Conservation (phyloP, 345 rosid genomes). For the Rhizophora apiculata region DNA sequence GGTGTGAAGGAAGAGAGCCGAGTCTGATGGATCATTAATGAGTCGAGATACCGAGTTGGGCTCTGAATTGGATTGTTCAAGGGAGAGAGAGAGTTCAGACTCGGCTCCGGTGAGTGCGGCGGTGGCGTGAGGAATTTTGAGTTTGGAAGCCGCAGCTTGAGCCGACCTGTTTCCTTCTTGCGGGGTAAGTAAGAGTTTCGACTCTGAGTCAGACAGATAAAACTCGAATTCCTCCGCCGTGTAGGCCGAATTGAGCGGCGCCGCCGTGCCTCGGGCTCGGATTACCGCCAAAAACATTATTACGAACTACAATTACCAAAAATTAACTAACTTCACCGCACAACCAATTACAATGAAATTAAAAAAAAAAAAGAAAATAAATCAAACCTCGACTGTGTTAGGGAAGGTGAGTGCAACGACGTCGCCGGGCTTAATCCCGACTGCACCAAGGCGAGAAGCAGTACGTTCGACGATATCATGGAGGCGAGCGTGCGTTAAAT, state of each 20-base stretch:
- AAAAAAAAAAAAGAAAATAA: neutral
- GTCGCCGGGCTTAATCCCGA: slow-evolving; percentile 49
- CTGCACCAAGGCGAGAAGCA: slow-evolving; percentile 44
- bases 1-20: slow-evolving; percentile 63
- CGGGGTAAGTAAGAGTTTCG: slow-evolving; percentile 46
- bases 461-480: slow-evolving; percentile 46
- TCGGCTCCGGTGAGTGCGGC: slow-evolving; percentile 37
- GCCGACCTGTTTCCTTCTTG: slow-evolving; percentile 42
- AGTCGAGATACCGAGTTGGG: slow-evolving; percentile 32
- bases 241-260: slow-evolving; percentile 61
- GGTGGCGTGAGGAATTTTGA: slow-evolving; percentile 40
- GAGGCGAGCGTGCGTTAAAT: slow-evolving; percentile 42
- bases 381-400: slow-evolving; percentile 61
- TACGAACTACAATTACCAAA: slow-evolving; percentile 47
- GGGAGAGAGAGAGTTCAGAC: slow-evolving; percentile 34
- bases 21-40: slow-evolving; percentile 54
- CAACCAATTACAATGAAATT: neutral
- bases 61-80: slow-evolving; percentile 18
- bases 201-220: slow-evolving; percentile 64
- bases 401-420: slow-evolving; percentile 64
- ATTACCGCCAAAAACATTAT: slow-evolving; percentile 61
- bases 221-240: slow-evolving; percentile 74
- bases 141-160: slow-evolving; percentile 51
- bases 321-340: neutral
- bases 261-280: slow-evolving; percentile 57